These are phyloP conservation scores for Brassica incana DNA, from an alignment of 345 rosid genomes.

Conservation along the genomic window DNA sequence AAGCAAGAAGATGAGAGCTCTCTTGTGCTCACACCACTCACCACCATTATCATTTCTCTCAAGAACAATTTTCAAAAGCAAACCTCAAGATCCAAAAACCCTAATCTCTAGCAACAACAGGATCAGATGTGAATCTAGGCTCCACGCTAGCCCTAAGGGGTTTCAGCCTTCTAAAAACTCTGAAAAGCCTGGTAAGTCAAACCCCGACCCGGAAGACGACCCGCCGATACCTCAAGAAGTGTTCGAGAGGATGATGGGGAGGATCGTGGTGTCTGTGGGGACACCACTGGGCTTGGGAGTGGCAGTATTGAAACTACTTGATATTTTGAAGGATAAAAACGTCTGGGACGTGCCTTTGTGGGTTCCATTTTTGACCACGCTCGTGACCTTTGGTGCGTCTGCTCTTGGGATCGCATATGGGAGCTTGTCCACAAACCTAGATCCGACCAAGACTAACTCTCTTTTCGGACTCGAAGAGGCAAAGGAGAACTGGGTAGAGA, in stretches of 20 bases:
- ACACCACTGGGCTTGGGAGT: constrained; percentile 49
- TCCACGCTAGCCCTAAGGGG: constrained; percentile 54
- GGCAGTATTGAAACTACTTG: constrained; percentile 43
- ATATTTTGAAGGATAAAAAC: constrained; percentile 45
- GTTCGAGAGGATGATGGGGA: constrained; percentile 47
- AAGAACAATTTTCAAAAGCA: constrained; percentile 5
- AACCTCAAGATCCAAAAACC: constrained; percentile 9
- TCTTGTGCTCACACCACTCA: constrained; percentile 36
- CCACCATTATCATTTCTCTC: constrained; percentile 25
- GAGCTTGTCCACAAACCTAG: constrained; percentile 70
- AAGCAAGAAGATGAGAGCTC: constrained; percentile 47
- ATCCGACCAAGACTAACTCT: constrained; percentile 59
- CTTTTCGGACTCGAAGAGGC: constrained; percentile 68
- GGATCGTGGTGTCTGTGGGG: constrained; percentile 53
- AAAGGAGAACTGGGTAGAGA: constrained; percentile 70
- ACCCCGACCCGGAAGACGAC: constrained; percentile 37
- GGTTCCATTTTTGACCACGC: constrained; percentile 53
- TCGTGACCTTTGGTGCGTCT: constrained; percentile 64
- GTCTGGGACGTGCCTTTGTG: constrained; percentile 65
- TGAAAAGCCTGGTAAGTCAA: constrained; percentile 5
- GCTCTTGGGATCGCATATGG: constrained; percentile 78
- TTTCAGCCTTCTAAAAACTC: constrained; percentile 30
- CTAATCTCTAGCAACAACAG: constrained; percentile 19
- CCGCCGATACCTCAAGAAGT: constrained; percentile 55
- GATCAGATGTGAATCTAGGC: constrained; percentile 25